These are phyloP conservation scores for Cordyceps cicadae DNA, from an alignment of 2,329 filamentous ascomycete genomes.

Conservation along the genomic window DNA sequence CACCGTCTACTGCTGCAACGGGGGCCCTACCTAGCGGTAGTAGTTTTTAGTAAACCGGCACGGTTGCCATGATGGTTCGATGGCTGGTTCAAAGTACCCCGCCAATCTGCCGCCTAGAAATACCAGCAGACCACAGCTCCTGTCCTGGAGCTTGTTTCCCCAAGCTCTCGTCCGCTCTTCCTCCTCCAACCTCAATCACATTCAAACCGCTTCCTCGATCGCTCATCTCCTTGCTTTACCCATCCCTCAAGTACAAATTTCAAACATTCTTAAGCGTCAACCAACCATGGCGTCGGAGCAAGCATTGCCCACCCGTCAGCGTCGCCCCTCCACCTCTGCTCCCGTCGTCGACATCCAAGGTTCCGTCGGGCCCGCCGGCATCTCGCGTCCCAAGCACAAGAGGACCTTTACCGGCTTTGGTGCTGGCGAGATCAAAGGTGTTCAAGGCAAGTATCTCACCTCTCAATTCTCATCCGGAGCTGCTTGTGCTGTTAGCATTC, in stretches of 20 bases:
- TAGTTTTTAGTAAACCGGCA: too few relatives aligned
- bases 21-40: not conserved
- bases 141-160: not conserved
- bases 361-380: slow-evolving; percentile 76
- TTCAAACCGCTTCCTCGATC: not conserved
- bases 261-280: not conserved
- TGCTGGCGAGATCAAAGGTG: slow-evolving; percentile 80
- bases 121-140: not conserved
- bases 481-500: not conserved
- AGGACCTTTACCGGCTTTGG: slow-evolving; percentile 94
- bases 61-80: not conserved
- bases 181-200: not conserved
- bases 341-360: slow-evolving; percentile 82
- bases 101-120: not conserved
- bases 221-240: not conserved
- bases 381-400: slow-evolving; percentile 88
- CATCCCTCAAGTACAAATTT: not conserved
- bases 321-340: slow-evolving; percentile 71
- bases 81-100: not conserved
- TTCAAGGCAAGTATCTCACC: slow-evolving; percentile 58
- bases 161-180: not conserved
- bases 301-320: slow-evolving; percentile 54
- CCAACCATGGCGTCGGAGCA: slow-evolving; percentile 27
- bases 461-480: not conserved
- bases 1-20: too few relatives aligned